These are phyloP conservation scores for Cercophora scortea DNA, from an alignment of 495 filamentous ascomycete species.

Conservation along the genomic window DNA sequence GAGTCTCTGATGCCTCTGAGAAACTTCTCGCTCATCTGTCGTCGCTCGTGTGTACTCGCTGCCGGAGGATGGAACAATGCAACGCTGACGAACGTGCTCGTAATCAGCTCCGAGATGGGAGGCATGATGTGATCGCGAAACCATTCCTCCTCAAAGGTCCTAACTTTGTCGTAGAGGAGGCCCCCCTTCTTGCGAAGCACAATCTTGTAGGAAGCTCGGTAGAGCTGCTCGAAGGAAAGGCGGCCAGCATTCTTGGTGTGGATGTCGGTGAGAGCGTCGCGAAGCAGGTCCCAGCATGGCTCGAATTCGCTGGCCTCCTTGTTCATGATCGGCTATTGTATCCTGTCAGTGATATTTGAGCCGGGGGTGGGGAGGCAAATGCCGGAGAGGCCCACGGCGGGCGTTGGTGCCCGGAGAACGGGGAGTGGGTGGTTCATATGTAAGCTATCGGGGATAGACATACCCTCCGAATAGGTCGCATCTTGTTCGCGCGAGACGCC, in stretches of 20 bases:
- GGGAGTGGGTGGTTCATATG: not conserved
- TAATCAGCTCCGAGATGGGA: constrained; percentile 52
- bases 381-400: not conserved
- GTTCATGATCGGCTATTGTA: constrained; percentile 17
- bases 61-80: constrained; percentile 36
- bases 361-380: not conserved
- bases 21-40: constrained; percentile 76
- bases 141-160: constrained; percentile 72
- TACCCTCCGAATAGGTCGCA: constrained; percentile 18
- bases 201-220: constrained; percentile 94
- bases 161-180: constrained; percentile 72
- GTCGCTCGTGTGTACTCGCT: constrained; percentile 64
- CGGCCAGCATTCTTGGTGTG: constrained; percentile 85
- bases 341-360: not conserved
- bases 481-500: constrained; percentile 17
- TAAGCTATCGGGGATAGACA: not conserved
- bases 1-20: constrained; percentile 63
- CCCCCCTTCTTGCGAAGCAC: constrained; percentile 82
- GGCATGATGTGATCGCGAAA: constrained; percentile 60
- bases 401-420: not conserved
- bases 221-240: constrained; percentile 91
- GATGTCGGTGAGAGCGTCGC: constrained; percentile 71
- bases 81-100: constrained; percentile 46
- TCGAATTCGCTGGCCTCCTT: constrained; percentile 56
- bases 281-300: constrained; percentile 67